phyloP scores from a whole-genome alignment of 2,329 filamentous ascomycete species.

The Xylariaceae sp. region DNA sequence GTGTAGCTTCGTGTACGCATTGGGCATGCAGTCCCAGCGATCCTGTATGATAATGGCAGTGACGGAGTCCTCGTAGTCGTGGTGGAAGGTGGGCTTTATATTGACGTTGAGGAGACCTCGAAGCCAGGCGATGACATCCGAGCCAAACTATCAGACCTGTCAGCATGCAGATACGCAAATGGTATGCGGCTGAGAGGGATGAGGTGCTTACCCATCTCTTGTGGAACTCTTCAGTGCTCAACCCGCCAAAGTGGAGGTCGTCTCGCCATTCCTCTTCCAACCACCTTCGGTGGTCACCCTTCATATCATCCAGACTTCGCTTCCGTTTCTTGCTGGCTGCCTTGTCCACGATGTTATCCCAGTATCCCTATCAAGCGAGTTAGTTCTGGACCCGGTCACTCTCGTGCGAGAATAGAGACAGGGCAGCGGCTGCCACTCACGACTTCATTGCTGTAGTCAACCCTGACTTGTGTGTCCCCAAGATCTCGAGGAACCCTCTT shows the following conservation, averaged over 20 bases:
- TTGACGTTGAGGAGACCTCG: slow-evolving; percentile 20
- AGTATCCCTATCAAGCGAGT: slow-evolving; percentile 38
- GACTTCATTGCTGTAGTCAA: slow-evolving; percentile 38
- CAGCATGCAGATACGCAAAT: slow-evolving; percentile 31
- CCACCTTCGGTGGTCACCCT: slow-evolving; percentile 34
- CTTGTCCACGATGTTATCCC: slow-evolving; percentile 32
- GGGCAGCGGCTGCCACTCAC: too few species aligned
- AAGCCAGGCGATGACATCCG: slow-evolving; percentile 6
- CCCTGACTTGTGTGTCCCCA: slow-evolving; percentile 34
- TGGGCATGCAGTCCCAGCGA: slow-evolving; percentile 23
- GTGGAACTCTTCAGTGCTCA: slow-evolving; percentile 31
- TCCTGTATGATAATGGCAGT: slow-evolving; percentile 1
- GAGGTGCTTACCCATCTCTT: slow-evolving; percentile 29
- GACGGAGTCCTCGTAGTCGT: neutral
- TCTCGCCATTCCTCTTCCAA: slow-evolving; percentile 39
- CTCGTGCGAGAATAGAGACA: neutral
- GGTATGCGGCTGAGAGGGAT: neutral
- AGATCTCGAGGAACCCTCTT: slow-evolving; percentile 30
- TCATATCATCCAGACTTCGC: slow-evolving; percentile 28
- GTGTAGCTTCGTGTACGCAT: slow-evolving; percentile 20
- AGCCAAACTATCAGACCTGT: slow-evolving; percentile 12
- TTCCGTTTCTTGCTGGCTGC: slow-evolving; percentile 28
- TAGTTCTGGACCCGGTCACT: too few species aligned
- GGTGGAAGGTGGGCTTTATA: slow-evolving; percentile 17
- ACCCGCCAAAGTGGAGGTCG: slow-evolving; percentile 27